Evolutionary conservation across 2,329 filamentous ascomycete species (phyloP).

Genomic region (Arthrobotrys pseudoclavata): DNA sequence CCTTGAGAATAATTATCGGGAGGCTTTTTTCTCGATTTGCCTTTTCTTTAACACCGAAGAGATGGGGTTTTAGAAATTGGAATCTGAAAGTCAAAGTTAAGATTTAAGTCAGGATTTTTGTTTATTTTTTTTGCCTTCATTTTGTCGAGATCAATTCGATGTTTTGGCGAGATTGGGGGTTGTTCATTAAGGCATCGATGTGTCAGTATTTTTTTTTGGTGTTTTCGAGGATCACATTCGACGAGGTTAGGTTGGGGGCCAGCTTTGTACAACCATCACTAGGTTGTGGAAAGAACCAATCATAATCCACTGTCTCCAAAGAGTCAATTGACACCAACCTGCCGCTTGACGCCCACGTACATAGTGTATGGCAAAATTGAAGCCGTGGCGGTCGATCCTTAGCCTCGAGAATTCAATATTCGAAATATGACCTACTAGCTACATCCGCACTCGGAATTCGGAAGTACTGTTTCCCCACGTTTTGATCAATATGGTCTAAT

Average conservation of each 20-base stretch:
- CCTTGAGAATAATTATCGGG: conserved; percentile 22
- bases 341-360: conserved; percentile 28
- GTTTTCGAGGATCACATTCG: conserved; percentile 6
- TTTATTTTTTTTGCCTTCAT: conserved; percentile 18
- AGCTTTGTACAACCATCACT: conserved; percentile 23
- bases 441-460: background rate
- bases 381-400: background rate
- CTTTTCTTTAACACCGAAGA: conserved; percentile 6
- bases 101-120: background rate
- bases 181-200: conserved; percentile 14
- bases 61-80: conserved; percentile 7
- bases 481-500: background rate
- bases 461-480: conserved; percentile 18
- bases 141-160: conserved; percentile 13
- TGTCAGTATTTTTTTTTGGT: background rate
- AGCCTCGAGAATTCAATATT: background rate
- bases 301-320: conserved; percentile 14
- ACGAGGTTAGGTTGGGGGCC: background rate
- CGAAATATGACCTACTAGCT: background rate
- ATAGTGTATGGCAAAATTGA: conserved; percentile 21
- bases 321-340: conserved; percentile 22
- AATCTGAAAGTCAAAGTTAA: conserved; percentile 18
- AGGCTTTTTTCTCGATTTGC: conserved; percentile 3
- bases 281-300: background rate
- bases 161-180: background rate